Base-by-base conservation (phyloP, 306 rosid species). In the Vigna nakashimae region DNA sequence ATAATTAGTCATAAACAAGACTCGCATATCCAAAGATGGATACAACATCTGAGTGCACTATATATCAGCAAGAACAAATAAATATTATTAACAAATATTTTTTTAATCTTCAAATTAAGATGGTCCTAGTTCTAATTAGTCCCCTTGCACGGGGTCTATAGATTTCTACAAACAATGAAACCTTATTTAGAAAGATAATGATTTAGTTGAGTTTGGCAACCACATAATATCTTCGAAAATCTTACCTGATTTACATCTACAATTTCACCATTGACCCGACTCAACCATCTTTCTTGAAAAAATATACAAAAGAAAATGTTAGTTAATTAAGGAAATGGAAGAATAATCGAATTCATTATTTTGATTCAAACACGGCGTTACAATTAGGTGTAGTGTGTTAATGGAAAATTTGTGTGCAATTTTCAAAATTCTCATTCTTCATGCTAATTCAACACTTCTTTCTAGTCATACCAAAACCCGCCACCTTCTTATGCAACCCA, bases 361-460 rank as follows among this genome's bases (percentile, higher is more conserved):
- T 38, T 65, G 13, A 64, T 38, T 17, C 28, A 64, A 63, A 64
- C 69, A 64, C 28, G 69, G 50, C 69, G 69, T 38, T 64, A 38
- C 16, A 64, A 45, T 66, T 70, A 30, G 62, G 75, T 30, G 62
- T 0, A 26, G 14, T 12, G 55, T 43, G 3, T 17, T 12, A 4
- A 48, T 15, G 74, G 74, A 13, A 9, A 69, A 69, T 2, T 53
- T 3, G 9, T 2, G 20, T 34, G 4, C 5, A 69, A 28, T 16
- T 30, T 30, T 70, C 49, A 51, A 70, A 28, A 32, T 51, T 32
- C 49, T 26, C 60, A 30, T 68, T 46, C 42, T 22, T 8, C 14
- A 26, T 46, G 42, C 22, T 46, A 45, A 22, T 26, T 40, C 2
- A 3, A 45, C 13, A 13, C 71, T 50, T 42, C 10, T 42, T 2